phyloP scores from a whole-genome alignment of 108 stramenopile genomes.

The Cyclotella cryptica region DNA sequence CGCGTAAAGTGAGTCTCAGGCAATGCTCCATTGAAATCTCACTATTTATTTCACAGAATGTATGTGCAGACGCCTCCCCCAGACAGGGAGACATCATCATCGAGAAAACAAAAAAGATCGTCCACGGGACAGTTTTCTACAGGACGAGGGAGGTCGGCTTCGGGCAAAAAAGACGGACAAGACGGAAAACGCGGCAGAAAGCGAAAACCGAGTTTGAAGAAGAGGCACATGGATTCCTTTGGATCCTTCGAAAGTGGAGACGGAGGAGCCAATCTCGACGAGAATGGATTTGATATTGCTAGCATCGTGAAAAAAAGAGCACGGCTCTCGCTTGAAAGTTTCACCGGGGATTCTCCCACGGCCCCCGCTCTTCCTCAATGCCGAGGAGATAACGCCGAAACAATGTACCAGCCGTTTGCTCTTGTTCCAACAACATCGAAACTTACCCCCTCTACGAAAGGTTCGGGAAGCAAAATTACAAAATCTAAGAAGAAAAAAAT shows the following conservation, averaged over 20 bases:
- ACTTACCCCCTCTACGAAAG: not conserved
- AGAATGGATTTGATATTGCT: constrained; percentile 28
- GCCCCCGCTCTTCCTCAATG: not conserved
- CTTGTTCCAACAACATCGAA: constrained; percentile 3
- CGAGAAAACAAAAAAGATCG: constrained; percentile 6
- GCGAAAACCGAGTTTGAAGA: constrained; percentile 49
- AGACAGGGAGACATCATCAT: constrained; percentile 2
- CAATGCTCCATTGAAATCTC: not conserved
- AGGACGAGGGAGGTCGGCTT: constrained; percentile 13
- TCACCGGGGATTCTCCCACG: not conserved
- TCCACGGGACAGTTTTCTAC: not conserved
- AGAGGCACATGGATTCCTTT: constrained; percentile 34
- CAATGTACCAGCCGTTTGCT: not conserved
- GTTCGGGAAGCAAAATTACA: not conserved
- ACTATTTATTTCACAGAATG: constrained; percentile 33
- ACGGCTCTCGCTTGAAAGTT: constrained; percentile 29
- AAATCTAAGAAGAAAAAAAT: constrained; percentile 9
- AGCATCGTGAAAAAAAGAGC: constrained; percentile 39
- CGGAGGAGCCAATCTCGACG: not conserved
- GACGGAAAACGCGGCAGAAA: constrained; percentile 38
- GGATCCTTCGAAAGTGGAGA: constrained; percentile 12
- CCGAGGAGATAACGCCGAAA: not conserved
- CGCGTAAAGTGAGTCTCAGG: no score
- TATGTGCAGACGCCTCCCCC: constrained; percentile 61
- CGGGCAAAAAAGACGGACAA: constrained; percentile 1